phyloP scores from a whole-genome alignment of 1,139 yeast genomes.

The Candida smagusa region DNA sequence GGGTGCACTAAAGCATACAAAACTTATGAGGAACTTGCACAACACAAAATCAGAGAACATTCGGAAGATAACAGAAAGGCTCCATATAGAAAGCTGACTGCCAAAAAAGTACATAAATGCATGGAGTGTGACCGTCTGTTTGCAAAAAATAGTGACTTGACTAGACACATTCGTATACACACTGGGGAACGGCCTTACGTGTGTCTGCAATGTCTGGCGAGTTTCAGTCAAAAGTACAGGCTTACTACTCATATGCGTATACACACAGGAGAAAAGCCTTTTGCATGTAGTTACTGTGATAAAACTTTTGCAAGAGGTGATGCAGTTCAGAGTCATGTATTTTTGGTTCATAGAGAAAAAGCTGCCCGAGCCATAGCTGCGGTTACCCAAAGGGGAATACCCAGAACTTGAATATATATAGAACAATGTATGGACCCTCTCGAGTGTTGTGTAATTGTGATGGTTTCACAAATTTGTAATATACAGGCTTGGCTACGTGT shows the following conservation, averaged over 20 bases:
- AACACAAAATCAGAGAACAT: constrained; percentile 10
- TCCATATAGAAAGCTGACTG: constrained; percentile 12
- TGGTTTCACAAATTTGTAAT: not conserved
- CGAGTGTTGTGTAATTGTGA: not conserved
- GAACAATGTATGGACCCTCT: too few relatives aligned
- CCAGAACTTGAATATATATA: too few relatives aligned
- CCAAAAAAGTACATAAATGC: constrained; percentile 19
- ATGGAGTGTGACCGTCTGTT: constrained; percentile 19
- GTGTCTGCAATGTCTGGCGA: constrained; percentile 20
- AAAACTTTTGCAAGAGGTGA: constrained; percentile 27
- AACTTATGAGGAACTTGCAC: constrained; percentile 9
- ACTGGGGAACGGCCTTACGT: constrained; percentile 27
- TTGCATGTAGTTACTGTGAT: constrained; percentile 21
- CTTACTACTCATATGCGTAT: constrained; percentile 24
- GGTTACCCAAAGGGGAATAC: not conserved
- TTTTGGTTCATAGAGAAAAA: constrained; percentile 13
- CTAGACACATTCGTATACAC: constrained; percentile 23
- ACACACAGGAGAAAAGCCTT: constrained; percentile 29
- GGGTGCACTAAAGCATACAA: constrained; percentile 12
- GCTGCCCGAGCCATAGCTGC: constrained; percentile 5
- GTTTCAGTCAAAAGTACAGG: constrained; percentile 24
- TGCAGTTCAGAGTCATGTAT: constrained; percentile 25
- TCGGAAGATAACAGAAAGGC: constrained; percentile 7
- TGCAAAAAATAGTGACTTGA: constrained; percentile 22
- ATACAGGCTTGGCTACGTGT: too few relatives aligned